phyloP scores from a whole-genome alignment of 2,329 filamentous ascomycete species.

The Diplodia scrobiculata region DNA sequence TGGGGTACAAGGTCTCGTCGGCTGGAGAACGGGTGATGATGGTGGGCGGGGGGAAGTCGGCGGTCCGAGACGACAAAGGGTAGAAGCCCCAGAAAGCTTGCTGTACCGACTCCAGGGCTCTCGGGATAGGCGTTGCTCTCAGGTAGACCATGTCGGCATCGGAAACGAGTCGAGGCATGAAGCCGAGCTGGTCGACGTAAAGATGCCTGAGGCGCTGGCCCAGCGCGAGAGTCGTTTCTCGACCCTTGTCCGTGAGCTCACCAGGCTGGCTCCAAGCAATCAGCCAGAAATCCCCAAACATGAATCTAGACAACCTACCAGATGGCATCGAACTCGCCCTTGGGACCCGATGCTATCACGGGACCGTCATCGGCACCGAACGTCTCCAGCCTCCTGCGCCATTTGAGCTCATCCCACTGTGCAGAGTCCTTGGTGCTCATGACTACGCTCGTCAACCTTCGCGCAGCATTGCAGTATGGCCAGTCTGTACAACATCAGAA shows the following conservation, averaged over 20 bases:
- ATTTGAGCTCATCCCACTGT: slow-evolving; percentile 62
- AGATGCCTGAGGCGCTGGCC: slow-evolving; percentile 53
- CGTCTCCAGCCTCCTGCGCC: slow-evolving; percentile 75
- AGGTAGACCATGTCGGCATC: slow-evolving; percentile 51
- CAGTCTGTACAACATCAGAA: slow-evolving; percentile 59
- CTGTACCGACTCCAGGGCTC: slow-evolving; percentile 55
- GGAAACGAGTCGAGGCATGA: slow-evolving; percentile 51
- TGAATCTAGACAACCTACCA: slow-evolving; percentile 62
- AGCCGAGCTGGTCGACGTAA: slow-evolving; percentile 54
- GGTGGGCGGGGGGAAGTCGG: slow-evolving; percentile 48
- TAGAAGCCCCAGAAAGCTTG: slow-evolving; percentile 55
- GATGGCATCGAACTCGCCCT: slow-evolving; percentile 72
- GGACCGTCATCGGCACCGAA: slow-evolving; percentile 69
- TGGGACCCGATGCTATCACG: slow-evolving; percentile 66
- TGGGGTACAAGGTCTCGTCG: slow-evolving; percentile 56
- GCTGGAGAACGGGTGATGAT: slow-evolving; percentile 50
- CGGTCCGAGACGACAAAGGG: slow-evolving; percentile 47
- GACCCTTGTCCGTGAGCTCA: slow-evolving; percentile 55
- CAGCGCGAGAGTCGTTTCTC: slow-evolving; percentile 53
- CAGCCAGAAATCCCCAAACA: not conserved
- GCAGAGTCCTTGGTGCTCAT: slow-evolving; percentile 56
- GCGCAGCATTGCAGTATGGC: slow-evolving; percentile 85
- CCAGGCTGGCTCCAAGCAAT: slow-evolving; percentile 46
- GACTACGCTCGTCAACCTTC: slow-evolving; percentile 67
- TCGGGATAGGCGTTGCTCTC: slow-evolving; percentile 53